Evolutionary conservation across 345 rosid species (phyloP), one percentile per base, ranked within the genome.

Genomic region (Camelina neglecta): DNA sequence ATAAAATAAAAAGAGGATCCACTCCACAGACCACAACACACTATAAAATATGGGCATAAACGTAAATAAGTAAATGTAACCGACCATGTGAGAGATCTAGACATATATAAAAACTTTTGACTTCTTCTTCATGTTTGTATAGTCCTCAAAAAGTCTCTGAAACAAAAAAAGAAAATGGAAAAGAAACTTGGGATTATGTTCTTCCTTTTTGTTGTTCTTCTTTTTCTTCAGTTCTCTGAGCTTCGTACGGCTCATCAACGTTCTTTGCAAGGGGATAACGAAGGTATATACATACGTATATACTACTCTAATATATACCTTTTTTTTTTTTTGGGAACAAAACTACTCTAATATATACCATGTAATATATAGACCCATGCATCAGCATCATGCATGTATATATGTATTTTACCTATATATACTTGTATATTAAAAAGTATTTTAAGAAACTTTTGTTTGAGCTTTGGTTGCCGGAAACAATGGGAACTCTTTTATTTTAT

Each of bases 51-150:
- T 53, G 79, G 79, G 36, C 54, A 42, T 12, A 18, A 60, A 59
- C 35, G 79, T 75, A 67, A 50, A 59, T 59, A 39, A 23, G 78
- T 67, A 67, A 48, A 58, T 59, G 54, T 49, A 60, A 59, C 68
- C 55, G 61, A 29, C 18, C 68, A 75, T 60, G 79, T 60, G 73
- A 67, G 42, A 59, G 67, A 67, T 60, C 73, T 50, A 41, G 60
- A 60, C 73, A 29, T 75, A 75, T 59, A 42, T 29, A 51, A 53
- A 53, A 54, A 15, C 33, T 69, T 75, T 69, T 68, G 74, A 69
- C 69, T 51, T 58, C 53, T 75, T 67, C 48, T 42, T 72, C 35
- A 60, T 41, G 56, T 53, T 53, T 69, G 39, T 60, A 18, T 18
- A 49, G 47, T 53, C 42, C 69, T 31, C 50, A n/a, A 16, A 36